Evolutionary conservation across 306 rosid genomes (phyloP).

Genomic region (Arachis hypogaea): DNA sequence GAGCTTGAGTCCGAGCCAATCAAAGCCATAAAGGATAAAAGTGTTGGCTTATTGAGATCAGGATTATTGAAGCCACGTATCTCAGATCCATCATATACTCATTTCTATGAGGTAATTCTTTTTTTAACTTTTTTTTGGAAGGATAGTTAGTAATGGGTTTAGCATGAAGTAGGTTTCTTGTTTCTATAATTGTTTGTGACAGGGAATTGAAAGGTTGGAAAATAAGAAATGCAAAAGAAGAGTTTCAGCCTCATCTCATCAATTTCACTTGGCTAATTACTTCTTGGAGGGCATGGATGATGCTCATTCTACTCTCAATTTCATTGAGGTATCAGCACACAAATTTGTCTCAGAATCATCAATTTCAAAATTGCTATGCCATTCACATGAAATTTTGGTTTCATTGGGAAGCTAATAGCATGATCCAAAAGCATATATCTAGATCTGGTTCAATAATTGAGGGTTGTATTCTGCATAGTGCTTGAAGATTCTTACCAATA

Average conservation of each 20-base stretch:
- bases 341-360: not conserved
- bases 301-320: constrained; percentile 34
- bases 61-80: not conserved
- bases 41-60: constrained; percentile 22
- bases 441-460: constrained; percentile 1
- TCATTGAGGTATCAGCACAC: constrained; percentile 49
- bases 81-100: constrained; percentile 56
- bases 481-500: not conserved
- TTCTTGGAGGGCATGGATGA: not conserved
- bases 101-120: constrained; percentile 48
- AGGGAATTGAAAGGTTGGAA: not conserved
- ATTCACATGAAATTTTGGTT: not conserved
- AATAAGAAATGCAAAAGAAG: not conserved
- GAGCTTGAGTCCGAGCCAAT: constrained; percentile 21
- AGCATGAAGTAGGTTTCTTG: not conserved
- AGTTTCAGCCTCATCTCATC: not conserved
- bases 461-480: not conserved
- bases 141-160: not conserved
- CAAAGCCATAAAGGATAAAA: constrained; percentile 32
- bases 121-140: not conserved
- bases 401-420: not conserved
- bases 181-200: not conserved
- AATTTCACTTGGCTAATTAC: not conserved
- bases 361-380: not conserved
- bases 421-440: not conserved